Percentiles rank a stretch among this genome's conserved stretches.
Evolutionary conservation across 2,329 filamentous ascomycete species (phyloP).

Genomic region (Tympanopsis confertula): DNA sequence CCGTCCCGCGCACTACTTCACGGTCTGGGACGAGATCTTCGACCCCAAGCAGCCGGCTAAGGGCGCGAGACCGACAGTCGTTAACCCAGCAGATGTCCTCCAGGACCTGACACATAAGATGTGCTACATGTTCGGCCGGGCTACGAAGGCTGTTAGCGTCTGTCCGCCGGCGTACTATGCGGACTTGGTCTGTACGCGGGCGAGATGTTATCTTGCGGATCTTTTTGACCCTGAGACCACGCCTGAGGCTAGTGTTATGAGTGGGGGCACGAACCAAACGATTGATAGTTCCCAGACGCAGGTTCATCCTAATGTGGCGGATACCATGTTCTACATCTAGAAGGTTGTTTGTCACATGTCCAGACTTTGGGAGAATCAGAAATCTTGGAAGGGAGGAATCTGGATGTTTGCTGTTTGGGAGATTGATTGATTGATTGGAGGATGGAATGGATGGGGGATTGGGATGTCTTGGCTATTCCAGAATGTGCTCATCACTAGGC

Average conservation of each 20-base stretch:
- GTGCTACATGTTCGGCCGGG: constrained; percentile 74
- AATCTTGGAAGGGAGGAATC: no score
- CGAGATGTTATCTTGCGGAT: constrained; percentile 58
- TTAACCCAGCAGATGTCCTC: constrained; percentile 48
- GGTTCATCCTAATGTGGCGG: constrained; percentile 27
- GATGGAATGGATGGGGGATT: no score
- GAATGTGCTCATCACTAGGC: no score
- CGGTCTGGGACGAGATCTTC: constrained; percentile 62
- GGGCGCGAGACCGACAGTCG: constrained; percentile 7
- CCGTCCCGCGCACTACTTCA: constrained; percentile 74
- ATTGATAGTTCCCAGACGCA: constrained; percentile 6
- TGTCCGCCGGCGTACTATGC: constrained; percentile 87
- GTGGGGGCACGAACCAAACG: constrained; percentile 2
- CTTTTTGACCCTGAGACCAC: constrained; percentile 37
- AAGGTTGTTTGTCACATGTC: no score
- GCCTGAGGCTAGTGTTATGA: constrained; percentile 9
- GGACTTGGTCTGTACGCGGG: constrained; percentile 71
- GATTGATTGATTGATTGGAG: no score
- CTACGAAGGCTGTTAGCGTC: constrained; percentile 79
- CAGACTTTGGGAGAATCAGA: no score
- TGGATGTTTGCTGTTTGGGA: no score
- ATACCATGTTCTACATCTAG: constrained; percentile 47
- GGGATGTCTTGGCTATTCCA: no score
- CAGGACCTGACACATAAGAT: constrained; percentile 67
- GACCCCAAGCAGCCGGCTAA: constrained; percentile 16